Base-by-base conservation (phyloP, 352 stramenopile species). In the Globisporangium sylvaticum region DNA sequence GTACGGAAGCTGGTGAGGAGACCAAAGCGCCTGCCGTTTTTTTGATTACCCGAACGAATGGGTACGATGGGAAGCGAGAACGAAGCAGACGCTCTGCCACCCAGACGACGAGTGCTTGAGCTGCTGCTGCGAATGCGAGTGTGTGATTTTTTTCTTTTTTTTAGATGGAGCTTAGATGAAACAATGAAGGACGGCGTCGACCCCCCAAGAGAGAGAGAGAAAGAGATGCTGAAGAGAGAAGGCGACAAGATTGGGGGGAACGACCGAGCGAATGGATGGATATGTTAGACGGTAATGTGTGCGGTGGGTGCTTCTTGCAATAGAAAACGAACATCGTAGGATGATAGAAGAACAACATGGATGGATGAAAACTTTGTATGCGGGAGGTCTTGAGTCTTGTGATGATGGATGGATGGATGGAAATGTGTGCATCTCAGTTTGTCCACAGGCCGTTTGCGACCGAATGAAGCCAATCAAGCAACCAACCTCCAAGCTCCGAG, bases 261-360 rank as follows among this genome's bases (percentile, higher is more conserved):
- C 54, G 65, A 74, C 6, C 37, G 58, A 54, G 18, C 7, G 58
- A 53, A 37, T 78, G 77, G 73, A 82, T 64, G 73, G 70, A 77
- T 76, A 77, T 80, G 73, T 78, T 80, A 79, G 73, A 81, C 69
- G 73, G 70, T 78, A 69, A 76, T 71, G 72, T 64, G 58, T 54
- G 58, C 58, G 42, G 25, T 22, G n/a, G 12, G 9, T 62, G 10
- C 56, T 62, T 50, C 29, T 44, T 62, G 57, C n/a, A 37, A 27
- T 25, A 65, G 60, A 65, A 37, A 34, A 25, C 7, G 52, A 31
- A 58, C 24, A 34, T 34, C 29, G 52, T 31, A 31, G 29, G 54
- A 44, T 59, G 20, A 59, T 59, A 59, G 54, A 56, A 56, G 22
- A 59, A 59, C 52, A 24, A 57, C 52, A 57, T 50, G 42, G 42